Conservation (phyloP, 1,284 basidiomycete genomes). For the Malassezia caprae region DNA sequence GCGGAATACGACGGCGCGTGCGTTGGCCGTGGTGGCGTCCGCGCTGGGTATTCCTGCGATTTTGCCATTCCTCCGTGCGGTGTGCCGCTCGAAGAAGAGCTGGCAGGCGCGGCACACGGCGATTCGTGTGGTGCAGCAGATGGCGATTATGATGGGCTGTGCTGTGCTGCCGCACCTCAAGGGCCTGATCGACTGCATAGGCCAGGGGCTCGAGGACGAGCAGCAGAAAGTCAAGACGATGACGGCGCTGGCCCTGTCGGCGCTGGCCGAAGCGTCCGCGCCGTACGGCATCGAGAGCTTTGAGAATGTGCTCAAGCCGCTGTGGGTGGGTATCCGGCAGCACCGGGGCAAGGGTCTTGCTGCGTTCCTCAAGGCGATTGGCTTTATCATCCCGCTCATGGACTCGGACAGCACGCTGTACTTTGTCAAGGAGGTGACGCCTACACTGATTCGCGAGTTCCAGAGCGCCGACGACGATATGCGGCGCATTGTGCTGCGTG, state of each 20-base stretch:
- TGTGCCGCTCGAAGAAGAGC: conserved; percentile 96
- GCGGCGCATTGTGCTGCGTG: conserved; percentile 99
- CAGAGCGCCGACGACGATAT: conserved; percentile 99
- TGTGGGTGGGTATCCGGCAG: conserved; percentile 94
- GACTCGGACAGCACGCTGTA: conserved; percentile 64
- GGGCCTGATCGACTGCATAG: conserved; percentile 91
- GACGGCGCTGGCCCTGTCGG: conserved; percentile 93
- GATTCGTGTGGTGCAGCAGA: conserved; percentile 98
- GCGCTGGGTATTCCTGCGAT: conserved; percentile 95
- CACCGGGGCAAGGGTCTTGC: conserved; percentile 97
- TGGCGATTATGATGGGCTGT: conserved; percentile 99
- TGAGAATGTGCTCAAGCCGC: conserved; percentile 91
- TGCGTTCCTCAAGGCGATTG: conserved; percentile 96
- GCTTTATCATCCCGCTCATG: conserved; percentile 99
- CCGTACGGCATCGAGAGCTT: conserved; percentile 99
- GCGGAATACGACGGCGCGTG: conserved; percentile 94
- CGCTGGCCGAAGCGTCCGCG: conserved; percentile 88
- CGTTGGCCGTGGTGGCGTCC: conserved; percentile 96
- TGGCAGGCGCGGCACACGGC: conserved; percentile 99
- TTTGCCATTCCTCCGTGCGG: conserved; percentile 93
- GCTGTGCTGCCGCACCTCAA: conserved; percentile 95
- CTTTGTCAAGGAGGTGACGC: conserved; percentile 47
- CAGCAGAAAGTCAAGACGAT: conserved; percentile 99
- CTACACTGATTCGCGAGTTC: conserved; percentile 81
- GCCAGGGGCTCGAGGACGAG: conserved; percentile 89